These are phyloP conservation scores for Akanthomyces dipterigenus DNA, from an alignment of 2,329 filamentous ascomycete genomes.

Conservation along the genomic window DNA sequence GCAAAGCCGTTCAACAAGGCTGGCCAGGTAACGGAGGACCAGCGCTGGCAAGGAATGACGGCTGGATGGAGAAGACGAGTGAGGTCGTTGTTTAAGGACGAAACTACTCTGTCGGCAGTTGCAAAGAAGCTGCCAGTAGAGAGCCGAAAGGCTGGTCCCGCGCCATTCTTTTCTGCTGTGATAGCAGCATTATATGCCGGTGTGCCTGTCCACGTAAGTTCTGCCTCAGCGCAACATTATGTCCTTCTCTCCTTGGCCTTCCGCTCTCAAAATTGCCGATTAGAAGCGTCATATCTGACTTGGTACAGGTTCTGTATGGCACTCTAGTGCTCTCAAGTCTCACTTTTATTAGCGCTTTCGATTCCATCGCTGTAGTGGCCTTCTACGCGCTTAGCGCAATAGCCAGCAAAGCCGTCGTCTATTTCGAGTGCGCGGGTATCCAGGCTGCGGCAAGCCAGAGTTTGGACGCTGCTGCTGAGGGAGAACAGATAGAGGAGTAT, in stretches of 20 bases:
- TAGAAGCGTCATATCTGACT: background rate
- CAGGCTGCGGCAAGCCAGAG: background rate
- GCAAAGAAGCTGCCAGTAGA: background rate
- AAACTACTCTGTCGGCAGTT: background rate
- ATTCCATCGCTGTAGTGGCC: background rate
- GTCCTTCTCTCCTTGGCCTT: background rate
- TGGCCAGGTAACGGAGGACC: background rate
- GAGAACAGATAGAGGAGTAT: background rate
- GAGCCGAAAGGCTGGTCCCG: background rate
- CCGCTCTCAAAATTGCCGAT: background rate
- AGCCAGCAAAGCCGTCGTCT: background rate
- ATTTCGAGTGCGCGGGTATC: conserved; percentile 1
- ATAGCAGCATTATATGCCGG: background rate
- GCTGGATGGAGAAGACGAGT: background rate
- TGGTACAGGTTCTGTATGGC: background rate
- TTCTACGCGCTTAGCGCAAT: background rate
- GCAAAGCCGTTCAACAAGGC: background rate
- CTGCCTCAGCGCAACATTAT: background rate
- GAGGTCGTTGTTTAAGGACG: background rate
- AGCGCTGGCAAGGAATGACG: background rate
- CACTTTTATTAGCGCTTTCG: conserved; percentile 8
- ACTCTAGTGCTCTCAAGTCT: conserved; percentile 6
- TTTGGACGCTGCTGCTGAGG: background rate
- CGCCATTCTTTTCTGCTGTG: conserved; percentile 2
- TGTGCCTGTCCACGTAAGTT: conserved; percentile 1